Percentiles rank a stretch among this genome's conserved stretches.
These are phyloP conservation scores for Psilocybe azurescens DNA, from an alignment of 768 basidiomycete genomes.

Conservation along the genomic window DNA sequence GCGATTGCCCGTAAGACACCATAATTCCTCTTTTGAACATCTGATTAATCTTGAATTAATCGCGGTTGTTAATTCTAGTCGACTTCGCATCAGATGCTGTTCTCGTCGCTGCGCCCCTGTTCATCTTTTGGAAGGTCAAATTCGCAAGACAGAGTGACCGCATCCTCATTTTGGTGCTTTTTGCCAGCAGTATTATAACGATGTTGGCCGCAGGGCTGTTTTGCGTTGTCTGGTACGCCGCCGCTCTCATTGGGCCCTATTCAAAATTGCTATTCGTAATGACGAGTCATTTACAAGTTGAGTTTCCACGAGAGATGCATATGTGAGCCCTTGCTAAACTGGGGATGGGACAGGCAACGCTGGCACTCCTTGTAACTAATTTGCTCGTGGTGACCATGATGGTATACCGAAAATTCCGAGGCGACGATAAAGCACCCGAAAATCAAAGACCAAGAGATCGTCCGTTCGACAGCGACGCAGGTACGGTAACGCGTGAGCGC, in stretches of 20 bases:
- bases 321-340: not conserved
- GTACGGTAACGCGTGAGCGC: not conserved
- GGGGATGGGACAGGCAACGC: not conserved
- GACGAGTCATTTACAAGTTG: constrained; percentile 13
- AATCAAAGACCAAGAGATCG: not conserved
- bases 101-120: constrained; percentile 28
- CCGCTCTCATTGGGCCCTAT: constrained; percentile 6
- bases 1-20: not conserved
- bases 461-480: not conserved
- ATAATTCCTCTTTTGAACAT: too few species aligned
- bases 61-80: too few species aligned
- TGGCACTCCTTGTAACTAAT: constrained; percentile 11
- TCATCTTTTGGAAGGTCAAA: constrained; percentile 29
- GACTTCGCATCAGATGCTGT: constrained; percentile 22
- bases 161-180: constrained; percentile 28
- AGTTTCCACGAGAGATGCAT: not conserved
- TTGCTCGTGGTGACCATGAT: constrained; percentile 13
- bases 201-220: constrained; percentile 16
- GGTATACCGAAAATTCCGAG: constrained; percentile 7
- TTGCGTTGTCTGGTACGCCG: constrained; percentile 11
- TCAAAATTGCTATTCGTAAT: constrained; percentile 8
- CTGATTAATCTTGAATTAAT: too few species aligned
- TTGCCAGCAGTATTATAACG: constrained; percentile 29
- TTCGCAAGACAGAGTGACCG: constrained; percentile 24
- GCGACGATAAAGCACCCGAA: not conserved